Evolutionary conservation across 495 filamentous ascomycete genomes (phyloP), one percentile per base, ranked within the genome.

Genomic region (Aspergillus panamensis): DNA sequence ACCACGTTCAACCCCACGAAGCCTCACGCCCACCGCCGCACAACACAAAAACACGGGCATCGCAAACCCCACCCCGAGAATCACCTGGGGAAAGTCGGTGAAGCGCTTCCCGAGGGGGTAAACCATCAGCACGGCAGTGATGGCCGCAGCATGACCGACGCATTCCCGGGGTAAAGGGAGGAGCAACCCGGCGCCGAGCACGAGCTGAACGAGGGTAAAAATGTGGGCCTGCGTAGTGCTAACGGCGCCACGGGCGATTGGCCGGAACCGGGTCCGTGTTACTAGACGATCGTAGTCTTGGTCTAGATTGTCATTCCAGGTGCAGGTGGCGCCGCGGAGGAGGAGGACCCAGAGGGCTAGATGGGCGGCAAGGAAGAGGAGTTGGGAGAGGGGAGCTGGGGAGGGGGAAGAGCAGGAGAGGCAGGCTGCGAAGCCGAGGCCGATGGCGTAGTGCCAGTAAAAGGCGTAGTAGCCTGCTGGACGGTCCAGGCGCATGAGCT

Each of bases 231-330:
- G 49, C 0, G 54, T 52, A 6, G 67, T 63, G 0, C 69, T 63
- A 7, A 82, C 67, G 8, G 78, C 79, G 0, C 78, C 73, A 0
- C 79, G 72, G 0, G 80, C 74, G 14, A 82, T 68, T 2, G 77
- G 79, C 3, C 79, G 71, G 39, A 67, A 56, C 2, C 65, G 61
- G 20, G 64, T 69, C 0, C 79, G 71, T 5, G 42, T 62, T 0
- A 82, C 75, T 8, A 66, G 64, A 3, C 69, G 59, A 57, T 82
- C 80, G 45, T 71, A 74, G 8, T 72, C 66, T 10, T 59, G 60
- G 54, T 82, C 78, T 0, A 77, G 29, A 20, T 50, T 73, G 55
- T 81, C 77, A 57, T 82, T 81, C 74, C 75, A 80, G 1, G 70
- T 62, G 49, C 72, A 76, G 17, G 63, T 58, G 51, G 53, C 52